Evolutionary conservation across 208 protist genomes (phyloP).

Genomic region (Phytomonas serpens): DNA sequence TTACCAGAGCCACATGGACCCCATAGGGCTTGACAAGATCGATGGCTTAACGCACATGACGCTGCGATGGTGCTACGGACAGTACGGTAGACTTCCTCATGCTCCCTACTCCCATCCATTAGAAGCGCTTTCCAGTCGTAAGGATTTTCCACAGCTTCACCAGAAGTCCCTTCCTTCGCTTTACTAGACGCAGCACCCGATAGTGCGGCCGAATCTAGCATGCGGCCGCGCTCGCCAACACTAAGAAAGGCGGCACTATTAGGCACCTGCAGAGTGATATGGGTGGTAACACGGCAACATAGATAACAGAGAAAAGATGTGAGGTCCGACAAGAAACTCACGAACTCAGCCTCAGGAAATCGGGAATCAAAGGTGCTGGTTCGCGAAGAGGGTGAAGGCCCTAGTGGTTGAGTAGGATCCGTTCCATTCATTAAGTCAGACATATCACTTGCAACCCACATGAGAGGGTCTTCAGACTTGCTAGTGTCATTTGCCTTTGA

Average conservation of each 20-base stretch:
- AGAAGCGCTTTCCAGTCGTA: neutral
- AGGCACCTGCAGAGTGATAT: constrained; percentile 14
- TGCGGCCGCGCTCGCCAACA: constrained; percentile 20
- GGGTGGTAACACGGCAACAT: neutral
- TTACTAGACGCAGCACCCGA: neutral
- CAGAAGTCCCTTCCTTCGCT: neutral
- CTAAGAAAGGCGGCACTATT: constrained; percentile 22
- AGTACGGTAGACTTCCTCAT: constrained; percentile 50
- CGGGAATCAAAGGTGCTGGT: neutral
- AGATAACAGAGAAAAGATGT: neutral
- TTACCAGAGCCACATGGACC: constrained; percentile 62
- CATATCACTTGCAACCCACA: neutral
- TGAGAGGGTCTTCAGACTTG: neutral
- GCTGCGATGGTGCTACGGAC: constrained; percentile 63
- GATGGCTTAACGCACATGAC: constrained; percentile 59
- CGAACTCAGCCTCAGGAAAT: neutral
- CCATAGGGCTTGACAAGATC: constrained; percentile 72
- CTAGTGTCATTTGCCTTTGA: neutral
- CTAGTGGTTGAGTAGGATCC: neutral
- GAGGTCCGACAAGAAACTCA: neutral
- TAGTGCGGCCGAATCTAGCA: constrained; percentile 10
- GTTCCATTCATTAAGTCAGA: neutral
- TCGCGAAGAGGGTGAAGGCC: neutral
- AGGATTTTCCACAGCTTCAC: neutral
- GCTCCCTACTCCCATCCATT: constrained; percentile 9